A percentile compares a stretch with the other conserved stretches of the same genome.
These are phyloP conservation scores for Kodamaea plutei DNA, from an alignment of 1,139 yeast species.

Conservation along the genomic window DNA sequence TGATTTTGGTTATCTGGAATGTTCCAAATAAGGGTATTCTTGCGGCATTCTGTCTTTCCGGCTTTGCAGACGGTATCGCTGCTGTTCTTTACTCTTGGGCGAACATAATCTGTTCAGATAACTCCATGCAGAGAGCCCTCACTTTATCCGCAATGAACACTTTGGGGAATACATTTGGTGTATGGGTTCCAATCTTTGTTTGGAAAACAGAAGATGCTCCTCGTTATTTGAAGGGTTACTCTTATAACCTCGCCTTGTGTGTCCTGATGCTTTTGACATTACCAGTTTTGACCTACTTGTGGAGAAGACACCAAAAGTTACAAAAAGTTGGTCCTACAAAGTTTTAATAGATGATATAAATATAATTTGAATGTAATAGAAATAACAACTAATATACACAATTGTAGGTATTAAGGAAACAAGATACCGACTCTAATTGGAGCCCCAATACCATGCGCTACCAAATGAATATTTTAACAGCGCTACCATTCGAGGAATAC, in stretches of 20 bases:
- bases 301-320: slow-evolving; percentile 6
- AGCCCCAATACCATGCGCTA: too few relatives aligned
- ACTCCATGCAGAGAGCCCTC: slow-evolving; percentile 14
- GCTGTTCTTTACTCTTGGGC: slow-evolving; percentile 18
- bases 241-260: slow-evolving; percentile 15
- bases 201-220: slow-evolving; percentile 22
- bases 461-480: too few relatives aligned
- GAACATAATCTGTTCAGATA: slow-evolving; percentile 15
- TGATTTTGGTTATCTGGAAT: slow-evolving; percentile 44
- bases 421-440: too few relatives aligned
- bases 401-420: too few relatives aligned
- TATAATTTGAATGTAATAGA: too few relatives aligned
- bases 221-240: slow-evolving; percentile 15
- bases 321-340: too few relatives aligned
- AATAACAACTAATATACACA: too few relatives aligned
- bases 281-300: slow-evolving; percentile 10
- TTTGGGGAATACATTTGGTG: slow-evolving; percentile 16
- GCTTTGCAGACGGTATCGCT: slow-evolving; percentile 38
- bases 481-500: too few relatives aligned
- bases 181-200: slow-evolving; percentile 20
- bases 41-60: slow-evolving; percentile 44
- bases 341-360: too few relatives aligned
- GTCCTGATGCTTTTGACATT: slow-evolving; percentile 14
- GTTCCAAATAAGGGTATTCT: slow-evolving; percentile 42
- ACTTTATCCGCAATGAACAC: slow-evolving; percentile 17